Base-by-base conservation (phyloP, 768 basidiomycete genomes). In the Hygrophorus russula region DNA sequence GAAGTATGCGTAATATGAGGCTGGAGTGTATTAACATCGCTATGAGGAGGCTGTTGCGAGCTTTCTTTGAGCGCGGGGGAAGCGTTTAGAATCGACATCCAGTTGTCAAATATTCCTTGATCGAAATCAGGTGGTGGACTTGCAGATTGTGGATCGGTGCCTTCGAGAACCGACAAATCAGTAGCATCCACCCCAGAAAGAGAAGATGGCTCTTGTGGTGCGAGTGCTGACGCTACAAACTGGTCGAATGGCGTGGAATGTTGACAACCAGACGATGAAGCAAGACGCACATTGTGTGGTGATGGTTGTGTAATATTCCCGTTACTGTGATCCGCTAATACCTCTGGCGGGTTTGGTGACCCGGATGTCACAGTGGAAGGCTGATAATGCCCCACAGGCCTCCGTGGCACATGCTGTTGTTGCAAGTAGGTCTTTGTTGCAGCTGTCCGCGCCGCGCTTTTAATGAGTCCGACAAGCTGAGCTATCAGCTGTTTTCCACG, bases 381-480 rank as follows among this genome's bases (percentile, higher is more conserved):
- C 36, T 58, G 54, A 50, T 65, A 63, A 44, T 62, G 57, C 18
- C 57, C 53, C 46, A 51, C 44, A 30, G 61, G 47, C 46, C 57
- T 54, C 49, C 40, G 20, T 51, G 50, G 36, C 47, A 42, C 44
- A 47, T 49, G 38, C 38, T 51, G 48, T 34, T 59, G 49, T 37
- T 60, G 57, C 33, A 69, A 33, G 48, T 68, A 70, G 9, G 69
- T 73, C 53, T 70, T 74, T 31, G 74, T 62, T 1, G 79, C 74
- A 28, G 80, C 82, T 54, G 76, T 82, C 44, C 65, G 65, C 12
- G 73, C 67, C 4, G 82, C 82, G 39, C 57, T 60, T 52, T 78
- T 78, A 45, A 85, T 70, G 9, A 85, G 60, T 15, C 63, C 62
- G 12, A 80, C 62, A 28, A 87, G 64, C 53, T 87, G 77, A 2